Base-by-base conservation (phyloP, 2,329 filamentous ascomycete genomes). In the Diaporthe australafricana region DNA sequence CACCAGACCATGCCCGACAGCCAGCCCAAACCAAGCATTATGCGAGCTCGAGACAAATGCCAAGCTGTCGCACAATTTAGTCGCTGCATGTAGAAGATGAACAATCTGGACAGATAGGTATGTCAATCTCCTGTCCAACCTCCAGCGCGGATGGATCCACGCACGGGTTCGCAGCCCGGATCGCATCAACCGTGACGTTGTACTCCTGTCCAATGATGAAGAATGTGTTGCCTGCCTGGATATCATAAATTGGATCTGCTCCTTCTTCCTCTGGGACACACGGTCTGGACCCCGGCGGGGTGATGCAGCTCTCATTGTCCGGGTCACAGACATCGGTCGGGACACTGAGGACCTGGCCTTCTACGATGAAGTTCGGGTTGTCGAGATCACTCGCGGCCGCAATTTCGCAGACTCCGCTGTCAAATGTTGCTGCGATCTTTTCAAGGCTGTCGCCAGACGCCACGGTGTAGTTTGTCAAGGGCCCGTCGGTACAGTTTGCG, bases 341-440 rank as follows among this genome's bases (percentile, higher is more conserved):
- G 22, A 70, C 68, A 2, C 22, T 20, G 16, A 70, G 56, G 8
- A 52, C 32, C 47, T 70, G 68, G 32, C 56, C 68, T 22, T 7
- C 22, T 17, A 20, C 22, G 20, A 70, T 63, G 45, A 63, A 70
- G 45, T 70, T 62, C 3, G 68, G 47, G 25, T 63, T 63, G 5
- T 38, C 40, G 35, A 63, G 22, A 22, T n/a, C 47, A 32, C 25
- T 63, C 3, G 68, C 68, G 45, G 16, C 30, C 2, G 56, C 56
- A n/a, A 70, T 63, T 25, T 70, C 38, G 50, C 68, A 70, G 11
- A 70, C 68, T 7, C 68, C 68, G 5, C 55, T 63, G 56, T 70
- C 30, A 17, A 45, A 63, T 17, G n/a, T 14, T 8, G 68, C 68
- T 20, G 68, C 68, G 12, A 70, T 70, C 32, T 17, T 42, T 40